phyloP scores from a whole-genome alignment of 2,329 filamentous ascomycete genomes.

The Cercospora janseana region DNA sequence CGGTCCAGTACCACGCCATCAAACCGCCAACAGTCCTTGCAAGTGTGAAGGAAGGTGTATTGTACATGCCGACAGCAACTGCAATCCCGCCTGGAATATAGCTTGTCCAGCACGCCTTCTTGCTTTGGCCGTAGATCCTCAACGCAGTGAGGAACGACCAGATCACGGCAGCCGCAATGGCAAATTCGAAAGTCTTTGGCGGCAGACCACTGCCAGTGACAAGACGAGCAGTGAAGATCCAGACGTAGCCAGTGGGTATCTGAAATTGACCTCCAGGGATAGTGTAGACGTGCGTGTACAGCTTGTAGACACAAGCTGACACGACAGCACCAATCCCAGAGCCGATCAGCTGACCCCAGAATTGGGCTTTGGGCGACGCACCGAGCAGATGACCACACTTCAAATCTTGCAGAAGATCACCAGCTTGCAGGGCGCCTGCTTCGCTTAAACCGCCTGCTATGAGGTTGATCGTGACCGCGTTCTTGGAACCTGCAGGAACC shows the following conservation, averaged over 20 bases:
- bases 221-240: conserved; percentile 92
- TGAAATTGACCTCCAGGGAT: conserved; percentile 89
- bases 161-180: conserved; percentile 68
- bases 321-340: conserved; percentile 81
- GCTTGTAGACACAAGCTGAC: conserved; percentile 79
- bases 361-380: conserved; percentile 89
- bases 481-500: conserved; percentile 74
- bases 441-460: conserved; percentile 87
- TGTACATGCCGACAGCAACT: conserved; percentile 97
- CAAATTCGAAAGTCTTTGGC: conserved; percentile 76
- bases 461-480: conserved; percentile 91
- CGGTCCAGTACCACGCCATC: conserved; percentile 74
- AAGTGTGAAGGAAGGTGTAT: conserved; percentile 91
- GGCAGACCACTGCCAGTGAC: conserved; percentile 90
- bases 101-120: conserved; percentile 61
- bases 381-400: conserved; percentile 94
- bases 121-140: conserved; percentile 56
- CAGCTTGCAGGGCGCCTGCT: conserved; percentile 85
- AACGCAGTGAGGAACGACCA: conserved; percentile 70
- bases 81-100: conserved; percentile 90
- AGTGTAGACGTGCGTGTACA: conserved; percentile 86
- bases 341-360: conserved; percentile 93
- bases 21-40: conserved; percentile 79
- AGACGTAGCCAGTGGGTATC: conserved; percentile 91
- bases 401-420: conserved; percentile 93